Conservation (phyloP, 257 asterid species). For the Salvia splendens region DNA sequence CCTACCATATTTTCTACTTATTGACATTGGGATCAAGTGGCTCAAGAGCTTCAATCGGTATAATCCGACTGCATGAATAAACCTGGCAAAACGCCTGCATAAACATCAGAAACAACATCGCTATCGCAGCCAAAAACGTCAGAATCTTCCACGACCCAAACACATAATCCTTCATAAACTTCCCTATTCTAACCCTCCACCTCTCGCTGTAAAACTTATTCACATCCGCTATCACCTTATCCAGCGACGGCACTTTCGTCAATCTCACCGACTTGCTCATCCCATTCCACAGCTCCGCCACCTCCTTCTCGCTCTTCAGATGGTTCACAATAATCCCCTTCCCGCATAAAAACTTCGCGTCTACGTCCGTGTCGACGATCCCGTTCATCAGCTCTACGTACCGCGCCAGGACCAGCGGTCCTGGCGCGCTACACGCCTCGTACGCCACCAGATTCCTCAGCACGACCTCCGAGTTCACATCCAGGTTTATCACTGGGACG, state of each 20-base stretch:
- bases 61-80: slow-evolving; percentile 40
- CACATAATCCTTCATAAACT: slow-evolving; percentile 49
- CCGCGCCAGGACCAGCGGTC: slow-evolving; percentile 55
- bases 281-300: slow-evolving; percentile 74
- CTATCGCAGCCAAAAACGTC: slow-evolving; percentile 47
- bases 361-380: slow-evolving; percentile 55
- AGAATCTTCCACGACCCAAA: slow-evolving; percentile 65
- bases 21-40: not conserved
- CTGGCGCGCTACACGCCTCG: slow-evolving; percentile 53
- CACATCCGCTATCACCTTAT: slow-evolving; percentile 60
- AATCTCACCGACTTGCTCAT: slow-evolving; percentile 60
- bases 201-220: slow-evolving; percentile 53
- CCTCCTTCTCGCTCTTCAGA: slow-evolving; percentile 68
- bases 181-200: slow-evolving; percentile 58
- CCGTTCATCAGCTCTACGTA: slow-evolving; percentile 73
- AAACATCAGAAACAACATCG: slow-evolving; percentile 46
- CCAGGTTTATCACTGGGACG: slow-evolving; percentile 37
- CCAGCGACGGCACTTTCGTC: slow-evolving; percentile 69
- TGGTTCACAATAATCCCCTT: slow-evolving; percentile 58
- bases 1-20: not conserved
- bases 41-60: slow-evolving; percentile 31
- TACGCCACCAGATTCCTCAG: slow-evolving; percentile 39
- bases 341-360: slow-evolving; percentile 52
- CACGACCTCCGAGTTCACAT: slow-evolving; percentile 40
- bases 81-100: slow-evolving; percentile 67